Conservation (phyloP, 2,329 filamentous ascomycete genomes). For the Hypoxylon sp. region DNA sequence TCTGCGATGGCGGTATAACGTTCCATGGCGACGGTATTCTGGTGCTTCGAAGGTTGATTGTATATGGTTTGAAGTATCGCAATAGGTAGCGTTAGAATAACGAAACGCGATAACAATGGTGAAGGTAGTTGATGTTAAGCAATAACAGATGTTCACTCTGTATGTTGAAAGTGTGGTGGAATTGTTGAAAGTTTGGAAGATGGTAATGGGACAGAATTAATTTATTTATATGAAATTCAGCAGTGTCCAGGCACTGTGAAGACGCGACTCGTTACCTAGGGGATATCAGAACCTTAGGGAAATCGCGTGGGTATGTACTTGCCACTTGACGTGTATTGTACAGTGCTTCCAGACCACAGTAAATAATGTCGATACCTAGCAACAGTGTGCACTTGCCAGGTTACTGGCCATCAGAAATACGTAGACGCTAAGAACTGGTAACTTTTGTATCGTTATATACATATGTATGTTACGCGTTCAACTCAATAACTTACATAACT, state of each 20-base stretch:
- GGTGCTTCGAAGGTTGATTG: background rate
- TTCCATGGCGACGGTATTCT: background rate
- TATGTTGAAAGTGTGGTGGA: background rate
- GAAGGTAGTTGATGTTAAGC: background rate
- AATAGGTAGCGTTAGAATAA: background rate
- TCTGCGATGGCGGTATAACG: background rate
- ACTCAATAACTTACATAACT: too few relatives aligned
- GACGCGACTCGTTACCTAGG: background rate
- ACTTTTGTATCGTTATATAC: too few relatives aligned
- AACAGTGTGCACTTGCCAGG: too few relatives aligned
- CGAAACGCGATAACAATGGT: background rate
- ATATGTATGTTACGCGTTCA: too few relatives aligned
- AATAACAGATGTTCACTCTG: background rate
- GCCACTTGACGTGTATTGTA: too few relatives aligned
- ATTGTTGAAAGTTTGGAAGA: background rate
- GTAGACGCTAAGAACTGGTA: too few relatives aligned
- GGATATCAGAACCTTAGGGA: background rate
- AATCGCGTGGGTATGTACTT: too few relatives aligned
- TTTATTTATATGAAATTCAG: background rate
- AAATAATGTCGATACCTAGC: background rate
- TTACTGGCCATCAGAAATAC: too few relatives aligned
- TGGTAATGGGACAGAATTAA: background rate
- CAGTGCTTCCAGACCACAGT: background rate
- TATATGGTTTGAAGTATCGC: background rate
- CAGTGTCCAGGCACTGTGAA: background rate